Evolutionary conservation across 306 rosid genomes (phyloP).

Genomic region (Benincasa hispida): DNA sequence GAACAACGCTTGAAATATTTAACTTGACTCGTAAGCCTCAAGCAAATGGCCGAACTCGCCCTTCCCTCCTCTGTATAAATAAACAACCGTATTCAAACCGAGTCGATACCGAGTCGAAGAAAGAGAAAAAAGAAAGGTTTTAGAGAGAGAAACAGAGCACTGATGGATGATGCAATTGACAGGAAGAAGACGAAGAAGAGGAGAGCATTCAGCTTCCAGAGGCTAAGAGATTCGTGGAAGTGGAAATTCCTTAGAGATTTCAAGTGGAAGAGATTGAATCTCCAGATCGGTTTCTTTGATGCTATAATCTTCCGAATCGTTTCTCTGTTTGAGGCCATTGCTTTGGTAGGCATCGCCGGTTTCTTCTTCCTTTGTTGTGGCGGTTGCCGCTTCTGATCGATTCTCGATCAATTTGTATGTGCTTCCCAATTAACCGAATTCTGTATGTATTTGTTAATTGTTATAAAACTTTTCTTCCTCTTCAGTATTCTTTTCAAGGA

Average conservation of each 20-base stretch:
- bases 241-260: slow-evolving; percentile 37
- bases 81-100: neutral
- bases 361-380: slow-evolving; percentile 60
- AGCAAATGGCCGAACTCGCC: neutral
- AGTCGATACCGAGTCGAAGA: neutral
- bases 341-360: slow-evolving; percentile 22
- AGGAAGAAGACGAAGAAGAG: slow-evolving; percentile 18
- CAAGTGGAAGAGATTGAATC: slow-evolving; percentile 32
- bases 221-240: slow-evolving; percentile 13
- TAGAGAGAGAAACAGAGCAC: neutral
- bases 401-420: neutral
- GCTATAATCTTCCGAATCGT: slow-evolving; percentile 36
- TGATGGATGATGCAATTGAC: neutral
- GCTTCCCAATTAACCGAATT: neutral
- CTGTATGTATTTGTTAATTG: neutral
- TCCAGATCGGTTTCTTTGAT: slow-evolving; percentile 35
- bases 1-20: neutral
- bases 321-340: slow-evolving; percentile 44
- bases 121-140: neutral
- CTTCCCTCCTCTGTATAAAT: neutral
- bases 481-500: neutral
- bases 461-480: neutral
- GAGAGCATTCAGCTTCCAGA: neutral
- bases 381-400: slow-evolving; percentile 41
- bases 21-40: neutral